Evolutionary conservation across 1,284 basidiomycete species (phyloP), one percentile per base, ranked within the genome.

Genomic region (Ceratobasidium sp.): DNA sequence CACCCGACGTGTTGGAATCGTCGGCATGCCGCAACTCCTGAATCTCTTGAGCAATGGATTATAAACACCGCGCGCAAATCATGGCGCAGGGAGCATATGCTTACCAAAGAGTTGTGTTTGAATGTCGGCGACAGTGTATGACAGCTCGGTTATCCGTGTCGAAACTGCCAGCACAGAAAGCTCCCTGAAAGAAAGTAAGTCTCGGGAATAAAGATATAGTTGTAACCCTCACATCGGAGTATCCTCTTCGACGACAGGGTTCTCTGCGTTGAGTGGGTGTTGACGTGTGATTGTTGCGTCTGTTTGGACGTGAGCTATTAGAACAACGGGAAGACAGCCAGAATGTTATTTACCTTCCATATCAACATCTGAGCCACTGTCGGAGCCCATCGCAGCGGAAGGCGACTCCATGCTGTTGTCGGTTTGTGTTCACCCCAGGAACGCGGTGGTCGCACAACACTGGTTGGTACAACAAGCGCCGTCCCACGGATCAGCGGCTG

Each of bases 81-180:
- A 45, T 42, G 35, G 65, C n/a, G 56, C 57, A 32, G 35, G 54
- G 27, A 60, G 47, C 50, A 40, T 68, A 71, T 64, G 72, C 84
- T 71, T 77, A 92, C 91, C 91, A 75, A 93, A 93, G 76, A 93
- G 92, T 75, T 91, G 88, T 68, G 91, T 91, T 78, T 93, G 90
- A 43, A 93, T 91, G 77, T 93, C 91, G 31, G 90, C 91, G 72
- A 93, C 88, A 73, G 84, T 85, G 76, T 91, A 93, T 3, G 89
- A 89, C 47, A 92, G 83, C 76, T 93, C 91, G 13, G 91, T 92
- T 75, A 93, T 90, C 75, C 88, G 88, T 0, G 90, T 89, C n/a
- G 90, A 91, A 73, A 90, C 82, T 40, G 90, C 89, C 40, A 93
- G 80, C 49, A 91, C 77, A 58, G 85, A 88, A 49, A 93, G 81